Evolutionary conservation across 176 grass and related monocot genomes (phyloP).

Genomic region (sorghum (Sorghum bicolor)): DNA sequence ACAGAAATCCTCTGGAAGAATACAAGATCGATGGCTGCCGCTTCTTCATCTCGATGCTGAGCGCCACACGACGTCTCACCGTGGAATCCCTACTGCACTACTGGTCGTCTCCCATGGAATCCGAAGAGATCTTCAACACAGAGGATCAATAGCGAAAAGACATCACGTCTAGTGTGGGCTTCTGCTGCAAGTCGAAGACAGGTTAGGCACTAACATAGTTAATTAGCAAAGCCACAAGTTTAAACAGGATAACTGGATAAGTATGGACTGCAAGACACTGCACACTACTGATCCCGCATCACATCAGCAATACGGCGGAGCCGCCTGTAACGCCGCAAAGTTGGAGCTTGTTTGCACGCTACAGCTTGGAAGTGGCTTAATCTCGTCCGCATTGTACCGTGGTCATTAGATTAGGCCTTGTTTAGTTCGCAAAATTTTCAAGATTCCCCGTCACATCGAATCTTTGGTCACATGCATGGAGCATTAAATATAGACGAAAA

Average conservation of each 20-base stretch:
- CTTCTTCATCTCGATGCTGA: conserved; percentile 98
- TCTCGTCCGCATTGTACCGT: background rate
- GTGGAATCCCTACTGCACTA: conserved; percentile 75
- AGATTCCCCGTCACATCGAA: no score
- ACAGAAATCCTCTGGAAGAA: conserved; percentile 92
- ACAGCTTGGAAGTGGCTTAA: background rate
- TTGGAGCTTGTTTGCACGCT: background rate
- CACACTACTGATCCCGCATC: background rate
- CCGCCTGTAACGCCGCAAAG: background rate
- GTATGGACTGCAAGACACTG: background rate
- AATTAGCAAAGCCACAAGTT: background rate
- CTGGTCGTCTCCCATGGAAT: conserved; percentile 78
- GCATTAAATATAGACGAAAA: no score
- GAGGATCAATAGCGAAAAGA: conserved; percentile 35
- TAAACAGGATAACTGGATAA: background rate
- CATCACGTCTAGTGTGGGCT: background rate
- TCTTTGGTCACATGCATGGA: no score
- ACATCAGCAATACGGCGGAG: background rate
- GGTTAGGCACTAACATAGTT: background rate
- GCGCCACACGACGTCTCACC: conserved; percentile 67
- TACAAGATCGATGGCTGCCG: conserved; percentile 95
- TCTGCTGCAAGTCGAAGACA: background rate
- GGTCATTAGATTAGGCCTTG: background rate
- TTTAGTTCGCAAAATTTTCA: no score
- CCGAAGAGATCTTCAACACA: conserved; percentile 58